phyloP scores from a whole-genome alignment of 208 protist genomes.

The Trypanosoma conorhini region DNA sequence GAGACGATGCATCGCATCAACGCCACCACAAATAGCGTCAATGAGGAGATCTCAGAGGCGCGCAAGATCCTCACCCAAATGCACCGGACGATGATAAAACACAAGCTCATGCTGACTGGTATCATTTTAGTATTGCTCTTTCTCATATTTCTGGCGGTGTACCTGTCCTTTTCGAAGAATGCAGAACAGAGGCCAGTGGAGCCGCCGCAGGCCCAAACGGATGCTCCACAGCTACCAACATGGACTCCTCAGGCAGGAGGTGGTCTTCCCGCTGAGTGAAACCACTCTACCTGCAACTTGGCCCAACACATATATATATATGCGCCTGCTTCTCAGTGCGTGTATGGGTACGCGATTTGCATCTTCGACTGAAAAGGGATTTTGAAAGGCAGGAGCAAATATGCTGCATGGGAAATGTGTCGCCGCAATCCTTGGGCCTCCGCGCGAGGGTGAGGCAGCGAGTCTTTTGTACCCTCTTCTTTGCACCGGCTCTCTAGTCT shows the following conservation, averaged over 20 bases:
- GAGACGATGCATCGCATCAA: conserved; percentile 69
- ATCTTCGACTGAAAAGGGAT: not conserved
- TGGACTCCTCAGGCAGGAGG: conserved; percentile 8
- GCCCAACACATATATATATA: conserved; percentile 5
- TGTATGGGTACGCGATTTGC: not conserved
- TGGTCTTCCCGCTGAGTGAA: conserved; percentile 14
- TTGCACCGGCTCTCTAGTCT: not conserved
- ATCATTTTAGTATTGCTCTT: conserved; percentile 62
- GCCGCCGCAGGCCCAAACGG: conserved; percentile 26
- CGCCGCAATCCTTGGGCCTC: too few relatives aligned
- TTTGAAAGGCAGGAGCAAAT: conserved; percentile 1
- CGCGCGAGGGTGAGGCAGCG: too few relatives aligned
- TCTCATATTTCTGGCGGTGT: conserved; percentile 67
- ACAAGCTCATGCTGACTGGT: conserved; percentile 62
- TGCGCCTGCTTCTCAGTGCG: not conserved
- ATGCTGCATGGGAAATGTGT: not conserved
- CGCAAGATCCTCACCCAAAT: conserved; percentile 64
- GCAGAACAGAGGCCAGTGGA: conserved; percentile 20
- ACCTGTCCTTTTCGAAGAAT: conserved; percentile 45
- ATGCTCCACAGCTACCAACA: not conserved
- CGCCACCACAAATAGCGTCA: conserved; percentile 61
- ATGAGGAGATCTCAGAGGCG: conserved; percentile 75
- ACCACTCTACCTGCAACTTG: not conserved
- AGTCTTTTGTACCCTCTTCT: conserved; percentile 3
- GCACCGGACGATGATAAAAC: conserved; percentile 72